Conservation (phyloP, 2,329 filamentous ascomycete genomes). For the Sphaerulina populicola region DNA sequence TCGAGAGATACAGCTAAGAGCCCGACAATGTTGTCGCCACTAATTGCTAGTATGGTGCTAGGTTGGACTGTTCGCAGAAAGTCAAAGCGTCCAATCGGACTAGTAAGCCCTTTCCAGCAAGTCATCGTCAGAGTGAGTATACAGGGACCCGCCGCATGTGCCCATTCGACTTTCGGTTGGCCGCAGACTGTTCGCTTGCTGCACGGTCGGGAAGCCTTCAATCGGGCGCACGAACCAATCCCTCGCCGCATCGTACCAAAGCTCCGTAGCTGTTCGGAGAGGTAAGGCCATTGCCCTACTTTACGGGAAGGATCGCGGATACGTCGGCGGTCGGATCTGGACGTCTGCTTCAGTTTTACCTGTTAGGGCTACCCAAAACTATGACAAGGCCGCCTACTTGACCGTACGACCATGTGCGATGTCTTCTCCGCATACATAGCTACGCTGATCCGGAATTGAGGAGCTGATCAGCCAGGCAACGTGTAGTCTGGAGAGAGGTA, state of each 20-base stretch:
- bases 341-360: neutral
- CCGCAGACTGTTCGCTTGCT: neutral
- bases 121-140: no score
- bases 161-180: no score
- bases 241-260: neutral
- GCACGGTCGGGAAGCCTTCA: neutral
- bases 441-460: neutral
- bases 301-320: conserved; percentile 4
- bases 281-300: neutral
- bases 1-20: no score
- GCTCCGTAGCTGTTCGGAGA: neutral
- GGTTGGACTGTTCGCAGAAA: no score
- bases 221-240: neutral
- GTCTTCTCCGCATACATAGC: neutral
- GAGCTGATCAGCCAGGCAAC: neutral
- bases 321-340: conserved; percentile 1
- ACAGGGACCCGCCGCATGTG: no score
- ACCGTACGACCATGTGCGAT: neutral
- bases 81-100: no score
- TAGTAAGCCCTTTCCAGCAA: no score
- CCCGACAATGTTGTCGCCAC: no score
- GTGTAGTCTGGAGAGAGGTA: neutral
- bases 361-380: neutral
- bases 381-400: neutral
- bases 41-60: no score